Evolutionary conservation across 495 filamentous ascomycete genomes (phyloP).

Genomic region (Aspergillus affinis): DNA sequence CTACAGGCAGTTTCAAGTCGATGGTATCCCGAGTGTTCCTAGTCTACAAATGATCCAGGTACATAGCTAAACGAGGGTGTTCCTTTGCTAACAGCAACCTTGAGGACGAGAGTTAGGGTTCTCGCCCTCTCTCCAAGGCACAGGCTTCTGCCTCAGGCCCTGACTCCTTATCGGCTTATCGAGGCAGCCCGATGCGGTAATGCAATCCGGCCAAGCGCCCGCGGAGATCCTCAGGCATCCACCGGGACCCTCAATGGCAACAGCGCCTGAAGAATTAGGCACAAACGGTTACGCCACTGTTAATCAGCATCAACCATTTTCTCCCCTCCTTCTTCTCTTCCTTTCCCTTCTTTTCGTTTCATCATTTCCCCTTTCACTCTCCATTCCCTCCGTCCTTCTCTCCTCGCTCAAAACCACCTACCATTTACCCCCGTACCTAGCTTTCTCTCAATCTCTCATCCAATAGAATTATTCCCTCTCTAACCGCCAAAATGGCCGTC

Average conservation of each 20-base stretch:
- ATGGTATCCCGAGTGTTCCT: too few species aligned
- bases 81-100: too few species aligned
- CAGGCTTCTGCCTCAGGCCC: not conserved
- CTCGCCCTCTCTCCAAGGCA: not conserved
- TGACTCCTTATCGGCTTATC: not conserved
- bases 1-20: too few species aligned
- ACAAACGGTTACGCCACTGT: not conserved
- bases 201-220: too few species aligned
- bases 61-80: too few species aligned
- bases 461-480: not conserved
- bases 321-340: not conserved
- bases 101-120: too few species aligned
- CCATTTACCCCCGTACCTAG: too few species aligned
- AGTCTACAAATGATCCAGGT: too few species aligned
- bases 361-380: not conserved
- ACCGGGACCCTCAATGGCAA: too few species aligned
- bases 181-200: not conserved
- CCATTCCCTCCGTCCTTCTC: not conserved
- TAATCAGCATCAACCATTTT: not conserved
- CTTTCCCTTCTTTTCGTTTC: not conserved
- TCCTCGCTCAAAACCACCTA: not conserved
- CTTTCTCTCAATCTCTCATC: not conserved
- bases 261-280: not conserved
- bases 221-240: not conserved
- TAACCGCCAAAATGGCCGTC: slow-evolving; percentile 3